phyloP scores from a whole-genome alignment of 75 land plant species.

The Picea sitchensis region DNA sequence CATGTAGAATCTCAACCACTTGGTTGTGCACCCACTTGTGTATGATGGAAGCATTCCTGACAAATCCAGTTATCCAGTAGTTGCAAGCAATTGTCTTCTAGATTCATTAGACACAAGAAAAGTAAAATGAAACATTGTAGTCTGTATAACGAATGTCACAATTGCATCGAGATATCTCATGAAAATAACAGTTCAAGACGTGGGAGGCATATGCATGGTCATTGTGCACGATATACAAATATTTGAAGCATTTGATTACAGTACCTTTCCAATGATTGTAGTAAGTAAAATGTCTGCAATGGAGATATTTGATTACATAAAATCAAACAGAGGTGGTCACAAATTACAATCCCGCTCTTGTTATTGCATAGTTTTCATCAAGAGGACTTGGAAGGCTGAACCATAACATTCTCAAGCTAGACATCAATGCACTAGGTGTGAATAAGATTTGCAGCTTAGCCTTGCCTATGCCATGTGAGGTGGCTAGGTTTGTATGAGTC shows the following conservation, averaged over 20 bases:
- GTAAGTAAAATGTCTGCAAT: too few relatives aligned
- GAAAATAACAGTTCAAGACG: too few relatives aligned
- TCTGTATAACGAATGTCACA: slow-evolving; percentile 27
- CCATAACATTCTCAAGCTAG: slow-evolving; percentile 20
- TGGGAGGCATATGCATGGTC: too few relatives aligned
- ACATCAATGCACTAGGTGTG: too few relatives aligned
- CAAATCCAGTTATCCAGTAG: background rate
- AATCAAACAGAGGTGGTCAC: slow-evolving; percentile 26
- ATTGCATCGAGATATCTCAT: too few relatives aligned
- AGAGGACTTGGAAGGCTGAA: slow-evolving; percentile 56
- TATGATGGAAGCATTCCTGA: slow-evolving; percentile 22
- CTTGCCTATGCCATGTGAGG: too few relatives aligned
- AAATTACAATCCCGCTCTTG: slow-evolving; percentile 64
- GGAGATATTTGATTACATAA: slow-evolving; percentile 15
- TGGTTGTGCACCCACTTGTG: slow-evolving; percentile 31
- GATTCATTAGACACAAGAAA: slow-evolving; percentile 32
- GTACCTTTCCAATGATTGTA: too few relatives aligned
- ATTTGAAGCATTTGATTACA: too few relatives aligned
- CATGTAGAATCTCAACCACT: background rate
- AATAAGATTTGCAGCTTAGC: too few relatives aligned
- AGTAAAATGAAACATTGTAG: slow-evolving; percentile 61
- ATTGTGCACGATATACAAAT: too few relatives aligned
- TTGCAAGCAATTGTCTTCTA: slow-evolving; percentile 15
- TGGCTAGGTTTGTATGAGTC: too few relatives aligned
- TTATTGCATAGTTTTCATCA: background rate